Percentiles rank a stretch among this genome's conserved stretches.
Conservation (phyloP, 2,329 filamentous ascomycete genomes). For the Bipolaris victoriae region DNA sequence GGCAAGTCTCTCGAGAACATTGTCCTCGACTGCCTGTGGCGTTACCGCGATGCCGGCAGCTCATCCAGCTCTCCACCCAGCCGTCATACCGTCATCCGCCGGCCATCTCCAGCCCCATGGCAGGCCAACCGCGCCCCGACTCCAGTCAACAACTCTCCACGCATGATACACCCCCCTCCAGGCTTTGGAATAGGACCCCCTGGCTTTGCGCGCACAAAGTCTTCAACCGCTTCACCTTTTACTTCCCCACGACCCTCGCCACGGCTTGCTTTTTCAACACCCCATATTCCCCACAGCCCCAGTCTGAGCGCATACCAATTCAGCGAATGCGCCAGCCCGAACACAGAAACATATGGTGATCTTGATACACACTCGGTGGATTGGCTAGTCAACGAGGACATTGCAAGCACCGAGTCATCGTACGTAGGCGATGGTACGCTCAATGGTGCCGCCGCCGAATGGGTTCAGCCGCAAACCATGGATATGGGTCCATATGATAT, state of each 20-base stretch:
- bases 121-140: conserved; percentile 76
- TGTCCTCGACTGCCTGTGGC: conserved; percentile 89
- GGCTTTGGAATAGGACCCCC: conserved; percentile 76
- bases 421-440: conserved; percentile 71
- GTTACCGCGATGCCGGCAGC: conserved; percentile 68
- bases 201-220: conserved; percentile 76
- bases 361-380: conserved; percentile 94
- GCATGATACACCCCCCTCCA: conserved; percentile 79
- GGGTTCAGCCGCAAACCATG: conserved; percentile 68
- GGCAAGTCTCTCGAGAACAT: conserved; percentile 85
- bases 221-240: conserved; percentile 81
- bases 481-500: conserved; percentile 99
- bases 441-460: conserved; percentile 83
- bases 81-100: conserved; percentile 86
- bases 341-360: conserved; percentile 86
- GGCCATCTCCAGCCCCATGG: conserved; percentile 93
- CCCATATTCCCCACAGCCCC: conserved; percentile 90
- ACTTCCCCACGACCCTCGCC: conserved; percentile 93
- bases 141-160: conserved; percentile 80
- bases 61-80: conserved; percentile 78
- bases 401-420: conserved; percentile 79
- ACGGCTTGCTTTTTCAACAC: conserved; percentile 85
- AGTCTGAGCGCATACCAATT: conserved; percentile 96
- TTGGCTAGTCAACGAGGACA: conserved; percentile 91
- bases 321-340: conserved; percentile 73